Base-by-base conservation (phyloP, 208 protist species). In the Angomonas ambiguus region DNA sequence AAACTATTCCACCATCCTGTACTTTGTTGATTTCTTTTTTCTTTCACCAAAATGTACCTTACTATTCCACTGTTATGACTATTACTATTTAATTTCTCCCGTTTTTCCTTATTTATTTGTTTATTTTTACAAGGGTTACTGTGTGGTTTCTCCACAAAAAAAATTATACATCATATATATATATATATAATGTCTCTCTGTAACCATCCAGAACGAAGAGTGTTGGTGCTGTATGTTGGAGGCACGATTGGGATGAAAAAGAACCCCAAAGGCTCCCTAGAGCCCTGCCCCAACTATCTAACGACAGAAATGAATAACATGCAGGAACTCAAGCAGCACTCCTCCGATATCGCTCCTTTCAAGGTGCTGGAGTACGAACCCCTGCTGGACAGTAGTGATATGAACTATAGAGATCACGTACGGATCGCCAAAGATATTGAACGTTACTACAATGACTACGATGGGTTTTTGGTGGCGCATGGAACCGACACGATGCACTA, bases 401-500 rank as follows among this genome's bases (percentile, higher is more conserved):
- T 97, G 84, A 64, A 71, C 58, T 48, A 73, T 0, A 25, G 28
- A n/a, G 76, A 93, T 49, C 97, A 96, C 81, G 28, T 92, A 11
- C 72, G 72, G 20, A 93, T 98, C 62, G 91, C 85, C 13, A 35
- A 51, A 0, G 87, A 92, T 55, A 60, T 98, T 8, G 59, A 70
- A 20, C 30, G 31, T 13, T 53, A 97, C 69, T 97, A 97, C 67
- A 65, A 95, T 35, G 33, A 71, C 24, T 99, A 98, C 79, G 95
- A 99, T 74, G 97, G 96, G 10, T 99, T 99, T 69, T 92, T 99
- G 32, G 74, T 98, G 30, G 72, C 98, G 4, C 92, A 98, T 64
- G 97, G 97, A 41, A 99, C 97, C 3, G 98, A 99, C 79, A 99
- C 98, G 2, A 97, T 99, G 95, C 83, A 97, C 42, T 99, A 98